Percentiles rank a stretch among this genome's conserved stretches.
Conservation (phyloP, 106 monocot species). For the Vanilla planifolia region DNA sequence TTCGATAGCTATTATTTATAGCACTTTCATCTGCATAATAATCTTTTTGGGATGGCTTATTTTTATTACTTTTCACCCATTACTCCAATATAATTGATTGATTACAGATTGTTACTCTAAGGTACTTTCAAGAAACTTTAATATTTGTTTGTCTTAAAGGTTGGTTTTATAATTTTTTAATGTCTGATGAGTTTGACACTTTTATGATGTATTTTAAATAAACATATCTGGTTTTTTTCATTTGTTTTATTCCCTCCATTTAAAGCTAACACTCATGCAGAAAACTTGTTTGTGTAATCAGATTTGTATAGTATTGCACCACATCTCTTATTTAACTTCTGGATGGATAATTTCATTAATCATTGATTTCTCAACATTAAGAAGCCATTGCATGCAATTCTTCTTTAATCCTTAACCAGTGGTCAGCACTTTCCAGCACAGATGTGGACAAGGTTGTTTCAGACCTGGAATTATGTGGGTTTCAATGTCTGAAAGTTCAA, state of each 20-base stretch:
- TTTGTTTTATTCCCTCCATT: background rate
- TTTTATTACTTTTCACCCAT: no score
- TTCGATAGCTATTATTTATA: no score
- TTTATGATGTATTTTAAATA: no score
- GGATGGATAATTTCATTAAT: background rate
- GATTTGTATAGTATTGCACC: background rate
- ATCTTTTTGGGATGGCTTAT: no score
- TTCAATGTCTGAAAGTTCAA: constrained; percentile 63
- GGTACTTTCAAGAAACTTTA: no score
- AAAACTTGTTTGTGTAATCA: background rate
- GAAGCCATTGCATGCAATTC: no score
- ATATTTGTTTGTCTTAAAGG: no score
- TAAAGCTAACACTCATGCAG: background rate
- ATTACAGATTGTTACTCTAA: no score
- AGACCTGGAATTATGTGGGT: constrained; percentile 62
- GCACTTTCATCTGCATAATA: no score
- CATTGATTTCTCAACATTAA: background rate
- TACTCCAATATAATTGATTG: no score
- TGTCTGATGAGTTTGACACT: no score
- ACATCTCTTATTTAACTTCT: background rate
- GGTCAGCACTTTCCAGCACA: constrained; percentile 39
- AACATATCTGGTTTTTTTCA: background rate
- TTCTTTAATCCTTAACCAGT: constrained; percentile 1
- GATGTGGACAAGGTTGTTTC: constrained; percentile 44
- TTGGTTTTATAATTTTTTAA: no score